A percentile compares a stretch with the other conserved stretches of the same genome.
Conservation (phyloP, 2,329 filamentous ascomycete genomes). For the Zymoseptoria brevis region DNA sequence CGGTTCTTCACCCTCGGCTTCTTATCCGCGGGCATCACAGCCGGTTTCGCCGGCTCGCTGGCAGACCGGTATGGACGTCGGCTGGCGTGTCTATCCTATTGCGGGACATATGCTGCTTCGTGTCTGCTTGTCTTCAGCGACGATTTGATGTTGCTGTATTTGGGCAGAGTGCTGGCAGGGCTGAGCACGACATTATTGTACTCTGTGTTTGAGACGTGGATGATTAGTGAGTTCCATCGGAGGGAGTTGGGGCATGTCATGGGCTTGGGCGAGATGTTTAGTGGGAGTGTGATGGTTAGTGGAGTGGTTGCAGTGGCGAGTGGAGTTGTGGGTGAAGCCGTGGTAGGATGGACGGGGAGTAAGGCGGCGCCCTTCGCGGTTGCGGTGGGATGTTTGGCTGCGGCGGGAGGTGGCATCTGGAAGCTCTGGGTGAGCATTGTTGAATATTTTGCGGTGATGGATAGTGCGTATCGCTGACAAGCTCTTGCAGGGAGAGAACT, state of each 20-base stretch:
- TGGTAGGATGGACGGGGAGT: conserved; percentile 43
- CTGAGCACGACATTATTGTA: conserved; percentile 51
- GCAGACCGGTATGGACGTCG: conserved; percentile 47
- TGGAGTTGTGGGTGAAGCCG: conserved; percentile 46
- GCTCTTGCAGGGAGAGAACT: conserved; percentile 41
- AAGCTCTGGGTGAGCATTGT: conserved; percentile 41
- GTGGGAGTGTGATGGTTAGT: conserved; percentile 46
- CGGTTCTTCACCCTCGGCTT: conserved; percentile 43
- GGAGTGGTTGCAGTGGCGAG: conserved; percentile 49
- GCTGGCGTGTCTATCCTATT: conserved; percentile 49
- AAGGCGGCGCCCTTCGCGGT: conserved; percentile 47
- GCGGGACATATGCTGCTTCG: conserved; percentile 45
- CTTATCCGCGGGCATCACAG: conserved; percentile 42
- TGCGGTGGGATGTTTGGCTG: conserved; percentile 36
- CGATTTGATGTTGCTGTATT: conserved; percentile 41
- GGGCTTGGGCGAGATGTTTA: conserved; percentile 46
- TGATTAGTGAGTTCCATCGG: conserved; percentile 50
- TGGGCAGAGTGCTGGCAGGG: conserved; percentile 48
- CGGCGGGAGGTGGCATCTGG: conserved; percentile 41
- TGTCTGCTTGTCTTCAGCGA: conserved; percentile 46
- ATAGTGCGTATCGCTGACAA: neutral
- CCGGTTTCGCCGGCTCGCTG: conserved; percentile 42
- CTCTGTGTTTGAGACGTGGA: conserved; percentile 55
- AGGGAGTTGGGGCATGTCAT: conserved; percentile 31
- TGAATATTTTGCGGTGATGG: neutral